Conservation (phyloP, 2,329 filamentous ascomycete species). For the Alternaria consortialis region DNA sequence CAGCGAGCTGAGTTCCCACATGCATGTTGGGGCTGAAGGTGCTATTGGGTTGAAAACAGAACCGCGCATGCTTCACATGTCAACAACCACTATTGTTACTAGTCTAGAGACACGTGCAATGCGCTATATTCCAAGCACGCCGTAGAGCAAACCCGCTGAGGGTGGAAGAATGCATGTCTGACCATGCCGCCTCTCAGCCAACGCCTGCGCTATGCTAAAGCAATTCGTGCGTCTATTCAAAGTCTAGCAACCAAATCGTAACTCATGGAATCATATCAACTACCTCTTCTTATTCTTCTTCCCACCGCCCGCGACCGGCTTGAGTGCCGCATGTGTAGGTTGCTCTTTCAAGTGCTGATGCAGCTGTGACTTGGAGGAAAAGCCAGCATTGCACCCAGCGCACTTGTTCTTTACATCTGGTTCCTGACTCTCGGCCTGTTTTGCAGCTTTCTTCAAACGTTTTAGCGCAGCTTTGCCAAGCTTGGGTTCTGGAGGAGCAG, state of each 20-base stretch:
- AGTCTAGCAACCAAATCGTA: background rate
- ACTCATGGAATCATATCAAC: slow-evolving; percentile 8
- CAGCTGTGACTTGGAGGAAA: slow-evolving; percentile 76
- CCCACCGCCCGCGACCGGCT: slow-evolving; percentile 18
- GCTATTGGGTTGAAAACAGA: background rate
- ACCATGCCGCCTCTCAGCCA: background rate
- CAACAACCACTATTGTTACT: too few relatives aligned
- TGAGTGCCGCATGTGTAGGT: slow-evolving; percentile 67
- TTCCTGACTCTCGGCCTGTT: slow-evolving; percentile 44
- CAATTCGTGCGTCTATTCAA: background rate
- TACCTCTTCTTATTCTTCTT: slow-evolving; percentile 39
- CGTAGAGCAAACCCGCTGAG: too few relatives aligned
- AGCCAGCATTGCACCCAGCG: slow-evolving; percentile 77
- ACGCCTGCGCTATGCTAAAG: slow-evolving; percentile 7
- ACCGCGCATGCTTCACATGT: too few relatives aligned
- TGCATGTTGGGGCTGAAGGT: background rate
- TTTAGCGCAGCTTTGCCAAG: slow-evolving; percentile 60
- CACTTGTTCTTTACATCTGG: slow-evolving; percentile 69
- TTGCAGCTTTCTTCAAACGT: slow-evolving; percentile 57
- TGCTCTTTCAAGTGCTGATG: slow-evolving; percentile 76
- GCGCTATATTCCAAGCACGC: too few relatives aligned
- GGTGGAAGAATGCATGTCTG: background rate
- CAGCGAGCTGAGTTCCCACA: background rate
- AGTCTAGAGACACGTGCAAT: too few relatives aligned
- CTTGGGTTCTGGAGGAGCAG: slow-evolving; percentile 41